Evolutionary conservation across 495 filamentous ascomycete species (phyloP), one percentile per base, ranked within the genome.

Genomic region (Jackrogersella multiformis): DNA sequence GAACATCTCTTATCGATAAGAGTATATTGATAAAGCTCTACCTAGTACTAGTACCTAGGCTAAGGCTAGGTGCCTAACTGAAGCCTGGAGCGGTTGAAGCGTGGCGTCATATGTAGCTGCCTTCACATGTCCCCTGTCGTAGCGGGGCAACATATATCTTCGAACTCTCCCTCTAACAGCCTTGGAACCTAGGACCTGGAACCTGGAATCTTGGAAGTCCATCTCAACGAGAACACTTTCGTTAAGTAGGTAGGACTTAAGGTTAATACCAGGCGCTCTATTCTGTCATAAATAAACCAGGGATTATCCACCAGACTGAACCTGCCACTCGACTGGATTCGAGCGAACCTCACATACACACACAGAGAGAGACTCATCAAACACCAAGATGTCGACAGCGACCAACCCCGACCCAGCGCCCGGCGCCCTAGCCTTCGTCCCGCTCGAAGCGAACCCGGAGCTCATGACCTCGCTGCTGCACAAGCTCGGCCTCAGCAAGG

Each of bases 401-500:
- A 69, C 67, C 1, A 73, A 70, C 64, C 73, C 74, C 55, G 76
- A 77, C 68, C 74, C 78, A 15, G 48, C 73, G 36, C 26, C 76
- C 45, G 39, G 66, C 39, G 69, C 73, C 0, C 75, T 77, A 2
- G 73, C 80, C 69, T 84, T 84, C 80, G 74, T 82, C 66, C 81
- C 81, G 18, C 81, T 84, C 49, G 81, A 84, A 63, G 80, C 80
- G 51, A 95, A 96, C 82, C 91, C 92, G 0, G 85, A 90, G 76
- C 87, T 97, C 35, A 90, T 97, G 86, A 89, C 87, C 45, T 76
- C 84, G 56, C 85, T 97, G 12, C 84, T 91, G 24, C 90, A 89
- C 74, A 85, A 87, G 59, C 88, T 96, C 30, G 93, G 93, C 35
- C 82, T 96, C 32, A 85, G 90, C 13, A 71, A 77, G 36, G 77